A percentile compares a stretch with the other conserved stretches of the same genome.
phyloP scores from a whole-genome alignment of 129 eudicot genomes.

The Tagetes patula region DNA sequence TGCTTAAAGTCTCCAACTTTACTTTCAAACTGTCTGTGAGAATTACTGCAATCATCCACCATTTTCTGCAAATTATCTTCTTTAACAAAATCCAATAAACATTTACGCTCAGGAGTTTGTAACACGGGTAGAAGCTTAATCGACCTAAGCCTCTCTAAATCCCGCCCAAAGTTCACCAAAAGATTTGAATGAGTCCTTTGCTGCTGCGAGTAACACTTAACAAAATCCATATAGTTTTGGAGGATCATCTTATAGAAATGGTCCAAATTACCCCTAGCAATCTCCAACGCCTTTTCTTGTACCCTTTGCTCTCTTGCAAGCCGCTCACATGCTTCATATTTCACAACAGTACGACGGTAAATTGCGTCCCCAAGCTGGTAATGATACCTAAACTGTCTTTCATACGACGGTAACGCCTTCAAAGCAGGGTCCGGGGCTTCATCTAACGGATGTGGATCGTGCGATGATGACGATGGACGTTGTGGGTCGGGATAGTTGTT shows the following conservation, averaged over 20 bases:
- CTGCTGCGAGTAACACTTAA: constrained; percentile 71
- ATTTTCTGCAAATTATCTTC: constrained; percentile 73
- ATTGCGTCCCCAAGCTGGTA: constrained; percentile 71
- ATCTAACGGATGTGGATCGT: constrained; percentile 78
- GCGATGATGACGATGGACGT: constrained; percentile 38
- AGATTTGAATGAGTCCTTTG: constrained; percentile 64
- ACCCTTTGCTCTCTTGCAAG: constrained; percentile 77
- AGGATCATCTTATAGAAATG: constrained; percentile 70
- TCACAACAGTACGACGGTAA: constrained; percentile 54
- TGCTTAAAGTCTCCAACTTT: constrained; percentile 88
- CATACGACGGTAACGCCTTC: constrained; percentile 88
- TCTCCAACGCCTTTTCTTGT: constrained; percentile 94
- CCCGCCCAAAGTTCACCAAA: constrained; percentile 64
- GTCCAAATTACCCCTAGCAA: constrained; percentile 85
- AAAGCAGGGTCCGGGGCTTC: constrained; percentile 91
- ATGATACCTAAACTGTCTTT: constrained; percentile 83
- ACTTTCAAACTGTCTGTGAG: constrained; percentile 86
- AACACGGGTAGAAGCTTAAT: constrained; percentile 63
- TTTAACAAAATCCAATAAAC: constrained; percentile 82
- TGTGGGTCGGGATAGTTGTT: constrained; percentile 54
- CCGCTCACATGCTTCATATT: constrained; percentile 56
- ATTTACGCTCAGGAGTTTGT: constrained; percentile 60
- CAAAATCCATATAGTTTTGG: constrained; percentile 73
- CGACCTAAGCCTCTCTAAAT: constrained; percentile 63
- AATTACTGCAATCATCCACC: constrained; percentile 75